These are phyloP conservation scores for Fusarium acutatum DNA, from an alignment of 2,329 filamentous ascomycete genomes.

Conservation along the genomic window DNA sequence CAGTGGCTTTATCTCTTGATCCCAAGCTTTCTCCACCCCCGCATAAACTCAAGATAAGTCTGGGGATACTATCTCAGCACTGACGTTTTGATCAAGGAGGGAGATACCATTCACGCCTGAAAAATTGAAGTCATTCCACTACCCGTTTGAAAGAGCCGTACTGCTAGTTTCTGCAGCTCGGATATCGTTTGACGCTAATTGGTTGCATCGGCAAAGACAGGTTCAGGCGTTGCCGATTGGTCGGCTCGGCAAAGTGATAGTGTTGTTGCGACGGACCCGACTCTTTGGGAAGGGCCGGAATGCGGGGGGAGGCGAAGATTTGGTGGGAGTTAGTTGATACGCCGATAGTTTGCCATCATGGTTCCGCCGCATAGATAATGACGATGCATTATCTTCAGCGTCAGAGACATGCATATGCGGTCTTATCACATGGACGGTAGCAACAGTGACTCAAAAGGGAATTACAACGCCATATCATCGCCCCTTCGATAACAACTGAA, in stretches of 20 bases:
- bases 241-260: conserved; percentile 8
- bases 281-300: neutral
- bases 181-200: neutral
- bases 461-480: neutral
- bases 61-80: neutral
- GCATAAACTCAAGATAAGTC: conserved; percentile 2
- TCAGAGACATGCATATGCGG: neutral
- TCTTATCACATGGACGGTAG: neutral
- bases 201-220: conserved; percentile 23
- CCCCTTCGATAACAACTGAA: neutral
- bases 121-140: neutral
- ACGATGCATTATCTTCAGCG: neutral
- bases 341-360: neutral
- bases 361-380: neutral
- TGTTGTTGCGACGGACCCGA: neutral
- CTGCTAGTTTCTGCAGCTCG: neutral
- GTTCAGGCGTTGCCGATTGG: conserved; percentile 21
- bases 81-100: neutral
- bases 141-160: conserved; percentile 10
- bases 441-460: neutral
- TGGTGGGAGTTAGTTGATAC: neutral
- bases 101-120: neutral
- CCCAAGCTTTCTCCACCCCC: conserved; percentile 11
- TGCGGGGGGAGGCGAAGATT: neutral
- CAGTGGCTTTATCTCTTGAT: neutral